Base-by-base conservation (phyloP, 1,284 basidiomycete genomes). In the Apiotrichum sp. region DNA sequence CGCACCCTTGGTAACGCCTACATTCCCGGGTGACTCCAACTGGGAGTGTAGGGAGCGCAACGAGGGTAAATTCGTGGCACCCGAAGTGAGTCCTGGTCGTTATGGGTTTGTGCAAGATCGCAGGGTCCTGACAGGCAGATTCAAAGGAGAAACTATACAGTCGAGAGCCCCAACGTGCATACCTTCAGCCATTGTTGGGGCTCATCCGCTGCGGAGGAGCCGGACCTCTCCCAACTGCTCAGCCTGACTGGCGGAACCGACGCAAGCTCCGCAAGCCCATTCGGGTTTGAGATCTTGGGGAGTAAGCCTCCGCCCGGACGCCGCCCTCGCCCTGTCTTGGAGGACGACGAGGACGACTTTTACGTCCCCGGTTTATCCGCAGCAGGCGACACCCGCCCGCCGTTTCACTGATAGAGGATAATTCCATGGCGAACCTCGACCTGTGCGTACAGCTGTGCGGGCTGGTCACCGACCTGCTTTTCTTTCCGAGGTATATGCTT, bases 271-370 rank as follows among this genome's bases (percentile, higher is more conserved):
- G 2, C 10, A 6, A 48, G 35, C 47, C 47, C 35, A 14, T 48
- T 48, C 35, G 47, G 47, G 1, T 48, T 48, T 10, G 47, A 29
- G 22, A 48, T 32, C 5, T 5, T 48, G 4, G 47, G 47, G 13
- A 48, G 39, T 36, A 48, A 48, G 47, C 35, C 34, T 3, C 14
- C 16, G 2, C 6, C 9, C 16, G 8, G 13, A 29, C 34, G 16
- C 5, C 8, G 31, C 9, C 47, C 47, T 14, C 47, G 47, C 35
- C 47, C 33, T 3, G 35, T 48, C 11, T 38, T 48, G 22, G 22
- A 22, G 7, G 47, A 48, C 7, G 47, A 48, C 36, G 47, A 48
- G 14, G 47, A 48, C 35, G 47, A 48, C 35, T 48, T 48, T 13
- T 48, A 48, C 22, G 47, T 48, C 35, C 47, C 47, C n/a, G 47